phyloP scores from a whole-genome alignment of 108 stramenopile genomes.

The Bacterosira constricta region DNA sequence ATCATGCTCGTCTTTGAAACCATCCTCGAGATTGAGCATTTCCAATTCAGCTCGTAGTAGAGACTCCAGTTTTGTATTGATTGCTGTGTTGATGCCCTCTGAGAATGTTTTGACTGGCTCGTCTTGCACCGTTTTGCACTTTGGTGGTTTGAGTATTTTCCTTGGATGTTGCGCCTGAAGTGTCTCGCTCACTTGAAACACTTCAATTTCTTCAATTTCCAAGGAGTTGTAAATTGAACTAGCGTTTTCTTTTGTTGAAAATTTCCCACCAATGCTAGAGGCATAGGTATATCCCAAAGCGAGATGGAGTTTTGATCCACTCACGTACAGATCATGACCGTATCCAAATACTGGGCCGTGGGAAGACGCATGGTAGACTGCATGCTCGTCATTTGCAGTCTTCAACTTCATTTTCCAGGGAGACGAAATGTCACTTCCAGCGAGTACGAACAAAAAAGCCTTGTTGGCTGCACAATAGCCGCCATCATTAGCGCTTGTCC shows the following conservation, averaged over 20 bases:
- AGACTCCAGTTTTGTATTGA: constrained; percentile 10
- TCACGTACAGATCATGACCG: constrained; percentile 7
- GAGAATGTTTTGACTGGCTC: constrained; percentile 24
- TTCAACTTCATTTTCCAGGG: constrained; percentile 24
- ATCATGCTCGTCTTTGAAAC: constrained; percentile 28
- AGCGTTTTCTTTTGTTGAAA: background rate
- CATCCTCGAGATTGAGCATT: constrained; percentile 11
- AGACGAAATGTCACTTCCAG: constrained; percentile 5
- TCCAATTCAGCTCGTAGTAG: constrained; percentile 16
- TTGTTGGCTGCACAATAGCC: constrained; percentile 7
- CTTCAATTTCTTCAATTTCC: constrained; percentile 25
- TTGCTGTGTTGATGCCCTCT: constrained; percentile 21
- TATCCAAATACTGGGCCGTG: constrained; percentile 17
- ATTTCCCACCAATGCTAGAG: background rate
- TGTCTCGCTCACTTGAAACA: constrained; percentile 7
- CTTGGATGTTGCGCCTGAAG: too few relatives aligned
- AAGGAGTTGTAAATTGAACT: too few relatives aligned
- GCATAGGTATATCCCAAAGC: constrained; percentile 1
- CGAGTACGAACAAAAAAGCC: constrained; percentile 20
- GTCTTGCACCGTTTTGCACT: too few relatives aligned
- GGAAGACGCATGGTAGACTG: background rate
- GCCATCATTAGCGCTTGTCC: constrained; percentile 5
- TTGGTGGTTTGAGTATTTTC: too few relatives aligned
- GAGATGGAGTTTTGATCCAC: background rate
- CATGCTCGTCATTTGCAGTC: background rate